phyloP scores from a whole-genome alignment of 2,329 filamentous ascomycete genomes.

The Lasiodiplodia sp. region DNA sequence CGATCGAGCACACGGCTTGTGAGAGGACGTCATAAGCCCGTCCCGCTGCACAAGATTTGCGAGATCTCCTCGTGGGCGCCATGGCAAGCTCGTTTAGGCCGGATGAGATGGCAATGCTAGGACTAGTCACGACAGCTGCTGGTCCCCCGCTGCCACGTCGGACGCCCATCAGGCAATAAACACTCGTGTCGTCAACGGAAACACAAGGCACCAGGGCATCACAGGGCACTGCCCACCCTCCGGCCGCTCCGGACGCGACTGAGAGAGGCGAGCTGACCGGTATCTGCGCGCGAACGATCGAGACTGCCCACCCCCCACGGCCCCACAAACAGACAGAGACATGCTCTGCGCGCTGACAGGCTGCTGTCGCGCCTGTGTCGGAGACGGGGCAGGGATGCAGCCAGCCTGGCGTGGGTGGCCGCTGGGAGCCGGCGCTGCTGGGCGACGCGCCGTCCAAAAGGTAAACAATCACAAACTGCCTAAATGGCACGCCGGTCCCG shows the following conservation, averaged over 20 bases:
- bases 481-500: conserved; percentile 23
- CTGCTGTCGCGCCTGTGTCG: conserved; percentile 37
- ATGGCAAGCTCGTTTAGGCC: conserved; percentile 9
- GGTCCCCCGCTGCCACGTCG: conserved; percentile 12
- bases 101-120: conserved; percentile 8
- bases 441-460: conserved; percentile 27
- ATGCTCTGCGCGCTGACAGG: conserved; percentile 43
- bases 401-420: conserved; percentile 22
- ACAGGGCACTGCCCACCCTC: conserved; percentile 31
- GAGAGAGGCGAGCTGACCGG: conserved; percentile 38
- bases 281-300: conserved; percentile 20
- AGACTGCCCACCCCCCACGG: conserved; percentile 23
- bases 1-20: conserved; percentile 3
- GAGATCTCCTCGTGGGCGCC: conserved; percentile 16
- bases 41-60: conserved; percentile 20
- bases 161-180: conserved; percentile 1
- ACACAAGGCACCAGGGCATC: conserved; percentile 35
- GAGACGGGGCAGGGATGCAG: conserved; percentile 25
- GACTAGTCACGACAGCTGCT: conserved; percentile 11
- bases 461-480: conserved; percentile 31
- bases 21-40: conserved; percentile 19
- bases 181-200: conserved; percentile 29
- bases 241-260: conserved; percentile 19
- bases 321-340: conserved; percentile 37
- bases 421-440: conserved; percentile 10